Base-by-base conservation (phyloP, 306 rosid genomes). In the Lathyrus oleraceus region DNA sequence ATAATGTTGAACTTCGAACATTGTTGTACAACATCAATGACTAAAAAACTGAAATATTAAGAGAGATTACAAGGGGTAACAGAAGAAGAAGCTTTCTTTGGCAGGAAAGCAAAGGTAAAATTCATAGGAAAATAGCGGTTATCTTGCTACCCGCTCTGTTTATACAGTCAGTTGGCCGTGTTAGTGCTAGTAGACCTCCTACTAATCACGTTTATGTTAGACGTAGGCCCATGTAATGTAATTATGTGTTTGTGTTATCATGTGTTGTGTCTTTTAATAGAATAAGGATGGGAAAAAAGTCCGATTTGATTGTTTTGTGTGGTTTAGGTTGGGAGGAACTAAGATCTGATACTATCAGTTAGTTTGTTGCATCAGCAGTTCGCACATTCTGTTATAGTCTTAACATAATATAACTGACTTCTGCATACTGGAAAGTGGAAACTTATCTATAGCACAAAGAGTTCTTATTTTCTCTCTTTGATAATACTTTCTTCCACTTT, bases 1-100 rank as follows among this genome's bases (percentile, higher is more conserved):
- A 13, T 54, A 74, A 59, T 61, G 27, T 38, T 17, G 43, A 69
- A 39, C 65, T 58, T 59, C 32, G 28, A 58, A 17, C 30, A 35
- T n/a, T 14, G 51, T 43, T 32, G 6, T 36, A 54, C n/a, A 42
- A 27, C 27, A 10, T 15, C 51, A 62, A 19, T 20, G 19, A 39
- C 63, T 25, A 6, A 56, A 56, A 25, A 12, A 56, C 12, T 14
- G 14, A 27, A 20, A 52, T 10, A 51, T 19, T 19, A 4, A 60
- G 27, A 35, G 66, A 35, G 4, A 32, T 32, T 1, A 35, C 36
- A 60, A 60, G 38, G 15, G 14, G 14, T 5, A 9, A 11, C 2
- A 20, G 4, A 8, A 52, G 10, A 9, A 52, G 21, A 52, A 3
- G 15, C 6, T 7, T 14, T 14, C 13, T 20, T 52, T 10, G 59